Conservation (phyloP, 1,284 basidiomycete genomes). For the Mycena citricolor region DNA sequence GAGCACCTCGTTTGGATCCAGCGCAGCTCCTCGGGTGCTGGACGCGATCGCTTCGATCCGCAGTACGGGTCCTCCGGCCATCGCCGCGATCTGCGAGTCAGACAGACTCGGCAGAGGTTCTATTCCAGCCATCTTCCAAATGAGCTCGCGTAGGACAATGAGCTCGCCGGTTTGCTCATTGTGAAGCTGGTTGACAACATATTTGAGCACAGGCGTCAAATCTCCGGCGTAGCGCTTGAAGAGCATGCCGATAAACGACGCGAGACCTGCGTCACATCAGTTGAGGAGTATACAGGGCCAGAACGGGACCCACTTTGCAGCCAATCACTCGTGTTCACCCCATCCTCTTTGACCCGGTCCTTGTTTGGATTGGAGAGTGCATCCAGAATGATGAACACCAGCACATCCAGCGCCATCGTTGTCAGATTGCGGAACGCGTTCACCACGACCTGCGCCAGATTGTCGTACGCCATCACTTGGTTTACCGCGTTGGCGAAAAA, state of each 20-base stretch:
- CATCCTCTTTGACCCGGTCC: conserved; percentile 87
- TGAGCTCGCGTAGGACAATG: conserved; percentile 87
- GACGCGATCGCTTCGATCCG: conserved; percentile 85
- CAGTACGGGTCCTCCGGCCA: conserved; percentile 87
- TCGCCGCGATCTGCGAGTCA: conserved; percentile 84
- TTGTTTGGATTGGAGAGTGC: conserved; percentile 85
- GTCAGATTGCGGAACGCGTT: conserved; percentile 90
- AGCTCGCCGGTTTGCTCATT: conserved; percentile 86
- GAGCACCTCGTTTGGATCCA: conserved; percentile 61
- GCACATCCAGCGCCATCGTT: conserved; percentile 91
- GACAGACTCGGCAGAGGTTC: conserved; percentile 88
- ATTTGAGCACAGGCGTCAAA: conserved; percentile 82
- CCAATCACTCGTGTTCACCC: conserved; percentile 91
- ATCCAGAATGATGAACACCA: conserved; percentile 88
- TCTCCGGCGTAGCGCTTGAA: conserved; percentile 87
- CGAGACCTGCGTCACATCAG: conserved; percentile 62
- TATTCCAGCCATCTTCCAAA: conserved; percentile 95
- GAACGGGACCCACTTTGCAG: conserved; percentile 73
- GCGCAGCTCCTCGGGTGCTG: conserved; percentile 63
- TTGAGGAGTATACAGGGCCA: conserved; percentile 16
- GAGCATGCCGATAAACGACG: conserved; percentile 91
- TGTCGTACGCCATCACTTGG: conserved; percentile 97
- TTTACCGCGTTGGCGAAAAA: conserved; percentile 89
- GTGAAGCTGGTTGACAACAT: conserved; percentile 89
- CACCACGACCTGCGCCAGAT: conserved; percentile 88